Evolutionary conservation across 139 green algal species (phyloP).

Genomic region (Chlamydomonas sphaeroides): DNA sequence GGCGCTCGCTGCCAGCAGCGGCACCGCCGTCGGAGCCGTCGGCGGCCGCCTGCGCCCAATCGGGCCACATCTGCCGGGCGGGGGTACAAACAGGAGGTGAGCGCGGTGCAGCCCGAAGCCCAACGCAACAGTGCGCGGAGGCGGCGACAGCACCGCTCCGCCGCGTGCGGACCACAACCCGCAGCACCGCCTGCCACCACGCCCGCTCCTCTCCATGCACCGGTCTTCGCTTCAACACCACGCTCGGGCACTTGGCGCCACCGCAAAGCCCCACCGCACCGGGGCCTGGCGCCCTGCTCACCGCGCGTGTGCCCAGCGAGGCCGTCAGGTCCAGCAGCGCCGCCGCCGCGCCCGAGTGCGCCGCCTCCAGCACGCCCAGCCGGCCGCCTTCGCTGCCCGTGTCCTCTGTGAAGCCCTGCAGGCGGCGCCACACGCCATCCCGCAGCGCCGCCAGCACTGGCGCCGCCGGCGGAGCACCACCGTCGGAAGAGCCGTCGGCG

Average conservation of each 20-base stretch:
- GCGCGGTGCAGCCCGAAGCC: no score
- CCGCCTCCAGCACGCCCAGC: background rate
- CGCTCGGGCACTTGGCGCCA: no score
- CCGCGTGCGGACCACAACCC: background rate
- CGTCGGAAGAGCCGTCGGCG: background rate
- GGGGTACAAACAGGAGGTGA: background rate
- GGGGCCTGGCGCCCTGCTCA: background rate
- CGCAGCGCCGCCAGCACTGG: background rate
- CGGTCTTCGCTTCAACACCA: background rate
- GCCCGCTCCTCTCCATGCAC: no score
- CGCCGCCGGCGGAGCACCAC: background rate
- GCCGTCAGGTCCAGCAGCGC: conserved; percentile 16
- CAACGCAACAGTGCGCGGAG: background rate
- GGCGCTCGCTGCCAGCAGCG: background rate
- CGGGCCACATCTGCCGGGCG: conserved; percentile 4
- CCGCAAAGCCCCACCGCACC: background rate
- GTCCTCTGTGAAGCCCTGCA: conserved; percentile 30
- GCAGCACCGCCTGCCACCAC: no score
- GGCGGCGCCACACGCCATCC: background rate
- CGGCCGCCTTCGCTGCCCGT: background rate
- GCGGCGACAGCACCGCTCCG: background rate
- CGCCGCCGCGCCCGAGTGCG: background rate
- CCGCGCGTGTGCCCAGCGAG: background rate
- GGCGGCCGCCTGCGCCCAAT: background rate
- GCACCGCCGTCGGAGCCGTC: no score